Percentiles rank a stretch among this genome's conserved stretches.
phyloP scores from a whole-genome alignment of 2,329 filamentous ascomycete genomes.

The Phialophora chinensis region DNA sequence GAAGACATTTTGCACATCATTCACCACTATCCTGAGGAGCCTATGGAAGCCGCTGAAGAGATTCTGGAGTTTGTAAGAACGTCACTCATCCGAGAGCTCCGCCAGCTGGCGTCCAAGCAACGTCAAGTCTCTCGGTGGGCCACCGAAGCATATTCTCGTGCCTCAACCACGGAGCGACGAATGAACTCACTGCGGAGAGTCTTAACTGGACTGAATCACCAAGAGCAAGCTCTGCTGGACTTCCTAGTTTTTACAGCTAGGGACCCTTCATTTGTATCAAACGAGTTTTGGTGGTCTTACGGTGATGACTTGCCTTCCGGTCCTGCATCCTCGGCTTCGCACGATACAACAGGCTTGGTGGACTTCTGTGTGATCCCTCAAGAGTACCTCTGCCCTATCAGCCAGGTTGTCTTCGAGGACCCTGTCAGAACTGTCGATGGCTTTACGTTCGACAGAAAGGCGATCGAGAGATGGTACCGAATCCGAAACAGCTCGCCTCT shows the following conservation, averaged over 20 bases:
- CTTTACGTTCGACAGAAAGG: constrained; percentile 45
- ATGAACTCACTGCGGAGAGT: constrained; percentile 21
- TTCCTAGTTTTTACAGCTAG: constrained; percentile 41
- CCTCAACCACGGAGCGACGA: background rate
- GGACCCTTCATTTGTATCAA: constrained; percentile 21
- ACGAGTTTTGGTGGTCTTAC: constrained; percentile 40
- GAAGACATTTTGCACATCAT: constrained; percentile 24
- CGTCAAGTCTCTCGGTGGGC: constrained; percentile 2
- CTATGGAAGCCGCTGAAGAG: background rate
- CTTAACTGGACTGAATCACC: constrained; percentile 27
- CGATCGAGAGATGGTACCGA: constrained; percentile 46
- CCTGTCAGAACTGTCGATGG: constrained; percentile 45
- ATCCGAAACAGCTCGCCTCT: constrained; percentile 43
- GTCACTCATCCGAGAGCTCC: background rate
- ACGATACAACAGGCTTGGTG: constrained; percentile 9
- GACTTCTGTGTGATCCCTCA: constrained; percentile 32
- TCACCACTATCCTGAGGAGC: background rate
- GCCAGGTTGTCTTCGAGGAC: constrained; percentile 44
- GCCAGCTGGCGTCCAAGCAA: constrained; percentile 6
- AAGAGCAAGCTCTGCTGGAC: constrained; percentile 40
- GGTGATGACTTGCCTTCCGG: constrained; percentile 38
- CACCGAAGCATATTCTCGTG: constrained; percentile 9
- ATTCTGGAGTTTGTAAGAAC: constrained; percentile 6
- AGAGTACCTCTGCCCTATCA: constrained; percentile 44
- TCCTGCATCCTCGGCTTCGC: background rate